A percentile compares a stretch with the other conserved stretches of the same genome.
These are phyloP conservation scores for Carex kokanica DNA, from an alignment of 176 grass and related monocot species.

Conservation along the genomic window DNA sequence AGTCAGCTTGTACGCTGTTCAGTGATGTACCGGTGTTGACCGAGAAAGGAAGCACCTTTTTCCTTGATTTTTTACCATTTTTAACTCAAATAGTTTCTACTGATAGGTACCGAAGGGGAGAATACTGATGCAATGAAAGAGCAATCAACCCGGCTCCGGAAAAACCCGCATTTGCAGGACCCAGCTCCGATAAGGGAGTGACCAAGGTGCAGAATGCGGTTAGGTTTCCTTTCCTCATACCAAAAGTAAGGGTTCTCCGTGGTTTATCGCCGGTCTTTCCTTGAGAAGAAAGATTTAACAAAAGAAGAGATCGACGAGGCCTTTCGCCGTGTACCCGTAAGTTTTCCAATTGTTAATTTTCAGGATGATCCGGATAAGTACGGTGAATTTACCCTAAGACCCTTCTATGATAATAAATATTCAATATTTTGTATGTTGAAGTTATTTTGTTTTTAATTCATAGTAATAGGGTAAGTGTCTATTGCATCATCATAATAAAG, in stretches of 20 bases:
- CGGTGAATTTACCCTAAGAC: no score
- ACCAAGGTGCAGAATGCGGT: constrained; percentile 85
- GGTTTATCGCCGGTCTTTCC: constrained; percentile 62
- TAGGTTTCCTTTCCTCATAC: constrained; percentile 81
- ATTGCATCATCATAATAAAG: background rate
- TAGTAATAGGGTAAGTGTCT: background rate
- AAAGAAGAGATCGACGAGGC: constrained; percentile 88
- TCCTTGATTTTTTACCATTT: no score
- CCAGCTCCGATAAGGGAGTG: constrained; percentile 54
- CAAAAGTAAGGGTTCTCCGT: constrained; percentile 73
- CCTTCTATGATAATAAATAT: no score
- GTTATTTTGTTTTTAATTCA: no score
- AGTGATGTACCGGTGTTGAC: no score
- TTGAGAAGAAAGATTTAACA: constrained; percentile 81
- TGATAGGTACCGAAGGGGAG: constrained; percentile 14
- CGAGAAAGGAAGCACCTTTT: no score
- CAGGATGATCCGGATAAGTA: background rate
- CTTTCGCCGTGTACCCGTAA: constrained; percentile 78
- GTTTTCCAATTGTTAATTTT: background rate
- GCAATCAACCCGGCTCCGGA: background rate
- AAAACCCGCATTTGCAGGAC: constrained; percentile 31
- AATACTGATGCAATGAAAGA: constrained; percentile 24
- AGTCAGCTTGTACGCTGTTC: no score
- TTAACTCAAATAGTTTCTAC: no score
- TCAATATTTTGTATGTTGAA: no score